Percentiles rank a stretch among this genome's conserved stretches.
Evolutionary conservation across 352 stramenopile species (phyloP).

Genomic region (Phytophthora foliorum): DNA sequence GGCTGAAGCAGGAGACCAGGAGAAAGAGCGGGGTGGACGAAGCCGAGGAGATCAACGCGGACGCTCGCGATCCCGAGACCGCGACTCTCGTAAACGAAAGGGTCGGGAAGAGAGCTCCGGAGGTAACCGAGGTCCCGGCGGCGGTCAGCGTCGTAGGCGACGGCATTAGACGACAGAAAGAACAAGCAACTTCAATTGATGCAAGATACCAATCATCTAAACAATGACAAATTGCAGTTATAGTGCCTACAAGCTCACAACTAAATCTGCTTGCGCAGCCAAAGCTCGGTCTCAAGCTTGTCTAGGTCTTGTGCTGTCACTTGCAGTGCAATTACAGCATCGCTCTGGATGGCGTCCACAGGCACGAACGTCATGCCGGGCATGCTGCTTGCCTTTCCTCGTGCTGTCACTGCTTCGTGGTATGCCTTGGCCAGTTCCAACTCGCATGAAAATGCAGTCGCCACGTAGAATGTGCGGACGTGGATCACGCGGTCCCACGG

Average conservation of each 20-base stretch:
- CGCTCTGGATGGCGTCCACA: slow-evolving; percentile 64
- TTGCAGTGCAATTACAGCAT: slow-evolving; percentile 62
- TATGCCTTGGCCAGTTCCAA: slow-evolving; percentile 50
- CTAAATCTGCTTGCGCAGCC: slow-evolving; percentile 83
- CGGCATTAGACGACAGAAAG: slow-evolving; percentile 50
- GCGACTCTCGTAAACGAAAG: slow-evolving; percentile 74
- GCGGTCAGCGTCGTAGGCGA: slow-evolving; percentile 51
- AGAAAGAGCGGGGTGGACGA: slow-evolving; percentile 40
- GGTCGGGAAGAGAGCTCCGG: slow-evolving; percentile 58
- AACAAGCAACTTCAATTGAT: slow-evolving; percentile 15
- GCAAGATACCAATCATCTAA: slow-evolving; percentile 30
- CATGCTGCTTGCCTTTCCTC: slow-evolving; percentile 38
- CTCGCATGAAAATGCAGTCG: slow-evolving; percentile 59
- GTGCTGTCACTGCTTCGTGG: slow-evolving; percentile 35
- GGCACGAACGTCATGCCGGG: slow-evolving; percentile 83
- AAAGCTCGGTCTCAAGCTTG: slow-evolving; percentile 86
- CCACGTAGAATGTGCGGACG: slow-evolving; percentile 76
- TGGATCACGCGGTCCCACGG: slow-evolving; percentile 76
- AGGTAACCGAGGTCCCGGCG: slow-evolving; percentile 36
- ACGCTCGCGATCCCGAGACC: slow-evolving; percentile 65
- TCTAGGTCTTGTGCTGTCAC: slow-evolving; percentile 84
- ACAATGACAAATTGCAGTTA: slow-evolving; percentile 23
- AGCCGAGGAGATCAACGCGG: slow-evolving; percentile 43
- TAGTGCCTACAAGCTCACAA: slow-evolving; percentile 11
- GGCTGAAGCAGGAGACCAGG: slow-evolving; percentile 34